Percentiles rank a stretch among this genome's conserved stretches.
Conservation (phyloP, 768 basidiomycete genomes). For the Auricularia heimuer region DNA sequence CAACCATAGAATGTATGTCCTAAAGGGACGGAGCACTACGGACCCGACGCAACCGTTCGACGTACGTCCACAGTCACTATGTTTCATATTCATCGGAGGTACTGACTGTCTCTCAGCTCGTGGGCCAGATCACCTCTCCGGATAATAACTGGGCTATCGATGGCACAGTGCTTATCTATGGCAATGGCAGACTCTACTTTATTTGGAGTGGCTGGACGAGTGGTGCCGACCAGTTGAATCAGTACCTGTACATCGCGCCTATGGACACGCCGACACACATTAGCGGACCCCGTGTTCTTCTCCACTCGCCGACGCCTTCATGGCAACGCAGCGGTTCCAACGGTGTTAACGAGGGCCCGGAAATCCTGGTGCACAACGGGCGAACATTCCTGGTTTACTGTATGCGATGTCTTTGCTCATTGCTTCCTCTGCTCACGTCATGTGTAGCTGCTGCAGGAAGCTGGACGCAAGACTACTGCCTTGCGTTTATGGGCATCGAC, state of each 20-base stretch:
- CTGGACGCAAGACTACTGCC: neutral
- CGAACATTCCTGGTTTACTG: slow-evolving; percentile 1
- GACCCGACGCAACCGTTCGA: neutral
- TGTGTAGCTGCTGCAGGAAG: neutral
- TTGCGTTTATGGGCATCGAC: slow-evolving; percentile 1
- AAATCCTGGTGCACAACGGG: neutral
- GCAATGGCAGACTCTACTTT: neutral
- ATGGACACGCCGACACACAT: neutral
- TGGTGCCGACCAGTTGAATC: neutral
- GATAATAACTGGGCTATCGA: slow-evolving; percentile 1
- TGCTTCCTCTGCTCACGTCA: neutral
- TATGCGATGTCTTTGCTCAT: neutral
- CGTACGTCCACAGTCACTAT: neutral
- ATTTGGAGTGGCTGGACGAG: neutral
- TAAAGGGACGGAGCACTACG: neutral
- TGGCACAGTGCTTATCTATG: neutral
- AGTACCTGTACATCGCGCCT: slow-evolving; percentile 1
- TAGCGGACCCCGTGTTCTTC: neutral
- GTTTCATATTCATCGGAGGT: neutral
- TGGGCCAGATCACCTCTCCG: neutral
- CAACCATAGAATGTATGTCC: neutral
- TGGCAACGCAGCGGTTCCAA: neutral
- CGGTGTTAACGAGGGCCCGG: slow-evolving; percentile 1
- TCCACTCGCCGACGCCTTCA: neutral
- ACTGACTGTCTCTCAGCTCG: neutral